Conservation (phyloP, 176 grass and related monocot genomes). For the Luzula sylvatica region DNA sequence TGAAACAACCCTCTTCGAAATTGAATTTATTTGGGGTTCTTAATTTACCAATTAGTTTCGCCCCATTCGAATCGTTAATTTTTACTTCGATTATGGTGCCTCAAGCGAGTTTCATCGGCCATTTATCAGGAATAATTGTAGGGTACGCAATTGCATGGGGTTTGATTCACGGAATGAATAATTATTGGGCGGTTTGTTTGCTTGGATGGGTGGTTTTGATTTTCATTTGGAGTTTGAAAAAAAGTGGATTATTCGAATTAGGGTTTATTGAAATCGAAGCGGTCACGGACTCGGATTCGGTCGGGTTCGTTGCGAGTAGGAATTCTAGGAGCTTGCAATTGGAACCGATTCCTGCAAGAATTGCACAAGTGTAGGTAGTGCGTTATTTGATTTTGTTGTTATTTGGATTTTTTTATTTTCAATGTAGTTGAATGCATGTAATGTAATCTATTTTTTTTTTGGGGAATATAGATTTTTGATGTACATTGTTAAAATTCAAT, state of each 20-base stretch:
- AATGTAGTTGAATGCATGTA: neutral
- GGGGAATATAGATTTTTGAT: neutral
- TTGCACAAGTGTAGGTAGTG: slow-evolving; percentile 29
- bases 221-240: slow-evolving; percentile 83
- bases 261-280: slow-evolving; percentile 78
- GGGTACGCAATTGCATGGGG: slow-evolving; percentile 92
- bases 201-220: slow-evolving; percentile 72
- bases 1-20: slow-evolving; percentile 82
- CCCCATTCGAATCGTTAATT: slow-evolving; percentile 85
- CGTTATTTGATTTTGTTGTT: neutral
- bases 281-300: slow-evolving; percentile 46
- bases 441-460: neutral
- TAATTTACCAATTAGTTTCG: slow-evolving; percentile 88
- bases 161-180: slow-evolving; percentile 88
- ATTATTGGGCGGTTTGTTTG: slow-evolving; percentile 89
- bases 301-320: slow-evolving; percentile 40
- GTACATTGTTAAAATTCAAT: neutral
- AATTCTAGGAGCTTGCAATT: slow-evolving; percentile 44
- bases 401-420: neutral
- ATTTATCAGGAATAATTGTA: slow-evolving; percentile 73
- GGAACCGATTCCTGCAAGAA: slow-evolving; percentile 39
- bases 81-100: slow-evolving; percentile 98
- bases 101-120: slow-evolving; percentile 92
- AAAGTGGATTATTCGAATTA: slow-evolving; percentile 48
- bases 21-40: slow-evolving; percentile 85